Evolutionary conservation across 768 basidiomycete genomes (phyloP).

Genomic region (Crepidotus variabilis): DNA sequence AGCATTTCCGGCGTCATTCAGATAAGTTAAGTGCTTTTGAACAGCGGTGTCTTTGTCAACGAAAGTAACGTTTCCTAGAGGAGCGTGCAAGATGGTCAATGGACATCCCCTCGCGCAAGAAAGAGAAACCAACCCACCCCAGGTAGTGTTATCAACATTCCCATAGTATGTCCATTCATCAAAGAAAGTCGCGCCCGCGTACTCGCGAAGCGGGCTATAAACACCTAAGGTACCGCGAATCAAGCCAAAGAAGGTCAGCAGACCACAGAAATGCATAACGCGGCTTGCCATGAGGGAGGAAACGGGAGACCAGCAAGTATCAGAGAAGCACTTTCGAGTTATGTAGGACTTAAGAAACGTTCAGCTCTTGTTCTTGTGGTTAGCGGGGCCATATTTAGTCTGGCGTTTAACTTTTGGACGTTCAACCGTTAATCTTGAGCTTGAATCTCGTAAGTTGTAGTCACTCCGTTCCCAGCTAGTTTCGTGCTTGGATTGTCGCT

Average conservation of each 20-base stretch:
- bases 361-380: background rate
- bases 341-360: background rate
- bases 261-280: constrained; percentile 21
- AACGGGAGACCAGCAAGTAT: constrained; percentile 10
- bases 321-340: background rate
- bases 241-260: background rate
- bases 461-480: no score
- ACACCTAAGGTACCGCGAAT: constrained; percentile 2
- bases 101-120: background rate
- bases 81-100: background rate
- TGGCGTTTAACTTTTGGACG: no score
- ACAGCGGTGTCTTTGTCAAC: constrained; percentile 44
- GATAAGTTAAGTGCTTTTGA: constrained; percentile 48
- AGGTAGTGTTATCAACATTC: constrained; percentile 42
- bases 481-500: no score
- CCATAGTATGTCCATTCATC: constrained; percentile 54
- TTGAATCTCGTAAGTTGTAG: no score
- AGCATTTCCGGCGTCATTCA: constrained; percentile 58
- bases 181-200: constrained; percentile 50
- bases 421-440: no score
- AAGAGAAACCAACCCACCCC: constrained; percentile 23
- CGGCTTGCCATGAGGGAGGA: constrained; percentile 8
- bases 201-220: constrained; percentile 38
- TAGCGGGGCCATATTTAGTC: no score
- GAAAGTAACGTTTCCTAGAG: constrained; percentile 57